These are phyloP conservation scores for Fagopyrum tataricum DNA, from an alignment of 148 eudicot genomes.

Conservation along the genomic window DNA sequence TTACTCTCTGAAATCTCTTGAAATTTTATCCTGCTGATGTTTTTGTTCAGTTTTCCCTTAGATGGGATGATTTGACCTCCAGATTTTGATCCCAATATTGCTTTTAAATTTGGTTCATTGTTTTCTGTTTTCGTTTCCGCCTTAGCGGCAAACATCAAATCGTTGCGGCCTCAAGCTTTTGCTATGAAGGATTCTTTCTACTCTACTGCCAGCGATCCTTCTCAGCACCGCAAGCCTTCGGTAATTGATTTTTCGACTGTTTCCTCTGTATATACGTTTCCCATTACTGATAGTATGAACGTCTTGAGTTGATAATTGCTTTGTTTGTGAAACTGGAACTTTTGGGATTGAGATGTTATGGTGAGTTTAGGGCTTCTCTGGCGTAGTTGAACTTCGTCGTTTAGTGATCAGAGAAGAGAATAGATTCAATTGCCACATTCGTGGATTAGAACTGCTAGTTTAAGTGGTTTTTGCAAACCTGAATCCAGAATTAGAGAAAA, in stretches of 20 bases:
- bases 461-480: not conserved
- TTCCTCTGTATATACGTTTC: not conserved
- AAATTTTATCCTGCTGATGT: not conserved
- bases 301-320: not conserved
- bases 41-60: not conserved
- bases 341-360: too few relatives aligned
- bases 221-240: slow-evolving; percentile 38
- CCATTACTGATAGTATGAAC: not conserved
- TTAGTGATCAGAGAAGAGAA: not conserved
- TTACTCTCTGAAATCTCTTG: not conserved
- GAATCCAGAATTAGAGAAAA: not conserved
- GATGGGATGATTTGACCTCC: not conserved
- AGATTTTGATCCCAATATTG: not conserved
- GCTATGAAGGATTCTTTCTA: slow-evolving; percentile 29
- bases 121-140: slow-evolving; percentile 5
- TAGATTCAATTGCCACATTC: not conserved
- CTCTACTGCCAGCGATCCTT: slow-evolving; percentile 52
- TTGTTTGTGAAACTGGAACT: not conserved
- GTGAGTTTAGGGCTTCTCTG: not conserved
- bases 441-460: not conserved
- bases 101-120: not conserved
- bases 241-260: slow-evolving; percentile 26
- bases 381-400: not conserved
- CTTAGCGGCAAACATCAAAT: slow-evolving; percentile 38
- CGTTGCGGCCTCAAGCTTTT: slow-evolving; percentile 43